Evolutionary conservation across 1,139 yeast genomes (phyloP).

Genomic region (Lodderomyces theae): DNA sequence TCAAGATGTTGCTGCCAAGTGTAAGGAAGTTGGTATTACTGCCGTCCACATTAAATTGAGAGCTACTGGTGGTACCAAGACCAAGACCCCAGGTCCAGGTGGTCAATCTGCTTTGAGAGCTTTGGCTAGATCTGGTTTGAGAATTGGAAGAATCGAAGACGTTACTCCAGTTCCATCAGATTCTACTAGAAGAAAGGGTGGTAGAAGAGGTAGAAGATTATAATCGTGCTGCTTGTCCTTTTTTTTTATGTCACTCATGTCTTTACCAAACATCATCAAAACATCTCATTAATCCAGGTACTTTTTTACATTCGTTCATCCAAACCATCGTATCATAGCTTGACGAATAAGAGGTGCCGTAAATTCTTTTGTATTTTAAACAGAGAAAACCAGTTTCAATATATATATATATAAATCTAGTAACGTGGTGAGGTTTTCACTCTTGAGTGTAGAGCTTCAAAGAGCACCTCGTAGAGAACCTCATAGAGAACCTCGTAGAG

Average conservation of each 20-base stretch:
- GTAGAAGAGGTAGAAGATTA: conserved; percentile 99
- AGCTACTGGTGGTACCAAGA: conserved; percentile 99
- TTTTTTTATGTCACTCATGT: background rate
- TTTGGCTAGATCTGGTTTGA: conserved; percentile 99
- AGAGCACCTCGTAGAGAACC: background rate
- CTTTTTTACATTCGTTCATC: background rate
- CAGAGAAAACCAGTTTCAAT: background rate
- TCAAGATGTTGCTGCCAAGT: conserved; percentile 98
- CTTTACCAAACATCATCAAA: background rate
- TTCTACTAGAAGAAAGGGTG: conserved; percentile 99
- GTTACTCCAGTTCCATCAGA: conserved; percentile 99
- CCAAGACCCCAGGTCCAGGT: conserved; percentile 99
- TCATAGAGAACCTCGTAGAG: no score
- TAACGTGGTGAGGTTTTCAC: background rate
- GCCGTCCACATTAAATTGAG: conserved; percentile 99
- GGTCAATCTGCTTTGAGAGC: conserved; percentile 99
- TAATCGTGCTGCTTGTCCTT: conserved; percentile 26
- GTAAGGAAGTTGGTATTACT: conserved; percentile 99
- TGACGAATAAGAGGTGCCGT: background rate
- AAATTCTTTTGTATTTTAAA: background rate
- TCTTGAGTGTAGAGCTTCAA: background rate
- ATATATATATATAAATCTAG: background rate
- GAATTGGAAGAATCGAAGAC: conserved; percentile 99
- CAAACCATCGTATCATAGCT: background rate
- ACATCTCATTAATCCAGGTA: background rate